Evolutionary conservation across 345 rosid genomes (phyloP).

Genomic region (Corymbia maculata): DNA sequence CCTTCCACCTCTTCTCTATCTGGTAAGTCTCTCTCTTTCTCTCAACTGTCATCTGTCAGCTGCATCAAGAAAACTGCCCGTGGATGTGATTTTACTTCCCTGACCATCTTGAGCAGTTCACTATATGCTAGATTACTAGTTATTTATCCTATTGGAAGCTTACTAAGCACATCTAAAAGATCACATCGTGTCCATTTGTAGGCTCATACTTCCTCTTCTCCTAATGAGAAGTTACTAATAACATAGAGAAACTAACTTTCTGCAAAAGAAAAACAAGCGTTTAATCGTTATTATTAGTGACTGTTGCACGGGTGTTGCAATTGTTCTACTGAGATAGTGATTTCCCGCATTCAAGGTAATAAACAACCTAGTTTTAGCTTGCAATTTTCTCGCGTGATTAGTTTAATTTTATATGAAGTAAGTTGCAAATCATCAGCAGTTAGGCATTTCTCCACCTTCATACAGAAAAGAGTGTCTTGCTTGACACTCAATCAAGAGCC

Average conservation of each 20-base stretch:
- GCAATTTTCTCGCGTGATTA: background rate
- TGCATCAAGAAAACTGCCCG: background rate
- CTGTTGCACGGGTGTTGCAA: background rate
- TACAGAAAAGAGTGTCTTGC: background rate
- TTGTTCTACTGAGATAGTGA: background rate
- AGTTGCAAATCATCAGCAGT: background rate
- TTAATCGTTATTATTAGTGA: background rate
- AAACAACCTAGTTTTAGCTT: background rate
- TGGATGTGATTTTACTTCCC: background rate
- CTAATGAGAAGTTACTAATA: background rate
- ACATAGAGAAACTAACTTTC: background rate
- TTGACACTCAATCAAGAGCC: background rate
- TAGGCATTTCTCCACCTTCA: background rate
- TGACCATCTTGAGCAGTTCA: background rate
- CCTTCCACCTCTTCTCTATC: slow-evolving; percentile 1
- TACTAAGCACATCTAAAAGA: background rate
- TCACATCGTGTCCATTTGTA: background rate
- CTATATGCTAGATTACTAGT: background rate
- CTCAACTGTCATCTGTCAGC: background rate
- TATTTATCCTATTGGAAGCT: background rate
- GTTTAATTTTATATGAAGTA: background rate
- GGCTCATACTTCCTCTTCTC: background rate
- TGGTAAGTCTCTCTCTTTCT: background rate
- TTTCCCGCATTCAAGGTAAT: background rate
- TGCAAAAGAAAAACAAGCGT: background rate